phyloP scores from a whole-genome alignment of 2,329 filamentous ascomycete genomes.

The Lachnellula occidentalis region DNA sequence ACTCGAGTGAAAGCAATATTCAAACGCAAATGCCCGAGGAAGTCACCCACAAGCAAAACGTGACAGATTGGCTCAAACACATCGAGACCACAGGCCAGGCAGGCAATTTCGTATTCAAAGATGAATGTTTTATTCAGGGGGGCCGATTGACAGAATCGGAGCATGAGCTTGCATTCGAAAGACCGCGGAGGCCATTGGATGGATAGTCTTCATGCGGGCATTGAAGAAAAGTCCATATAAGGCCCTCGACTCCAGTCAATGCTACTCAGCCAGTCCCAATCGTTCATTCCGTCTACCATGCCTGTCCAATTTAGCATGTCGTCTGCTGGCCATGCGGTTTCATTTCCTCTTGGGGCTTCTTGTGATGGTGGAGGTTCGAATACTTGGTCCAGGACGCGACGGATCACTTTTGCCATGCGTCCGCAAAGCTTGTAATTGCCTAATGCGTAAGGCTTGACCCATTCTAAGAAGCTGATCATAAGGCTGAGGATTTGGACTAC shows the following conservation, averaged over 20 bases:
- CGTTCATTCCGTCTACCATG: slow-evolving; percentile 9
- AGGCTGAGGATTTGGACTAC: slow-evolving; percentile 16
- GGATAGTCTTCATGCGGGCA: too few relatives aligned
- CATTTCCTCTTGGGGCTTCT: background rate
- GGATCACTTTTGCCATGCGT: slow-evolving; percentile 13
- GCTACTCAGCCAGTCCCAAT: slow-evolving; percentile 20
- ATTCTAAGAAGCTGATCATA: slow-evolving; percentile 19
- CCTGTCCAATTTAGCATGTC: background rate
- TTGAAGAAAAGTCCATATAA: slow-evolving; percentile 3
- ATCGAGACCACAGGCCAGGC: too few relatives aligned
- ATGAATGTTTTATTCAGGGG: too few relatives aligned
- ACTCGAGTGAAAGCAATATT: too few relatives aligned
- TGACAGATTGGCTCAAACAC: too few relatives aligned
- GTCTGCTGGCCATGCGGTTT: background rate
- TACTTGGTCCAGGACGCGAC: slow-evolving; percentile 13
- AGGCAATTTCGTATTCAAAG: too few relatives aligned
- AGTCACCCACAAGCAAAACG: too few relatives aligned
- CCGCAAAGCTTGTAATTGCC: slow-evolving; percentile 18
- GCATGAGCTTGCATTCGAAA: too few relatives aligned
- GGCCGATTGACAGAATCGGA: too few relatives aligned
- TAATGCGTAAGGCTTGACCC: slow-evolving; percentile 11
- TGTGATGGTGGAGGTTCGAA: slow-evolving; percentile 7
- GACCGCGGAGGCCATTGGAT: too few relatives aligned
- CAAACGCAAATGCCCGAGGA: too few relatives aligned
- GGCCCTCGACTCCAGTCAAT: slow-evolving; percentile 18